A percentile compares a stretch with the other conserved stretches of the same genome.
These are phyloP conservation scores for Angophora floribunda DNA, from an alignment of 345 rosid species.

Conservation along the genomic window DNA sequence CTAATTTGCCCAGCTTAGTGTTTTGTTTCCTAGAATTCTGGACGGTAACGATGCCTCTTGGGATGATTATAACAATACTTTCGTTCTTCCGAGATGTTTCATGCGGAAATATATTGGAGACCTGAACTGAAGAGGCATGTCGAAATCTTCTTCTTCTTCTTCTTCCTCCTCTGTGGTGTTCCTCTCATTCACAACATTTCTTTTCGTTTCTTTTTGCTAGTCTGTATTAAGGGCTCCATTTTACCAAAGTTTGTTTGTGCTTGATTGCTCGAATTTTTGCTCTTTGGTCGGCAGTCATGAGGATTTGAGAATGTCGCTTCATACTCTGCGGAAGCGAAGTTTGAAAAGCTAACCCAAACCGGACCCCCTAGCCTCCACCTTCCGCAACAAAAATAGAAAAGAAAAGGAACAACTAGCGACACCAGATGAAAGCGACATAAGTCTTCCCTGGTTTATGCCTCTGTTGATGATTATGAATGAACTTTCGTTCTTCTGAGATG, in stretches of 20 bases:
- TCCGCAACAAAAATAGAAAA: background rate
- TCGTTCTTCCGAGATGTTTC: conserved; percentile 13
- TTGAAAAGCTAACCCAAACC: background rate
- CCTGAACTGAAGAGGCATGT: conserved; percentile 3
- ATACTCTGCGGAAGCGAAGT: background rate
- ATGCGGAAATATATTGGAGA: conserved; percentile 4
- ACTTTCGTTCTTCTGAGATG: conserved; percentile 1
- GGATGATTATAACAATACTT: background rate
- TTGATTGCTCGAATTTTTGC: background rate
- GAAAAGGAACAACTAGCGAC: background rate
- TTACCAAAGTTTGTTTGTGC: background rate
- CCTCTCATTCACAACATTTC: background rate
- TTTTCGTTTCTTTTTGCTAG: background rate
- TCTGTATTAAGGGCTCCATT: background rate
- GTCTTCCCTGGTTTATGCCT: background rate
- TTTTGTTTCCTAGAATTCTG: background rate
- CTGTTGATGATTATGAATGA: background rate
- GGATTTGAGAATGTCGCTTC: background rate
- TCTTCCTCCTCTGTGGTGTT: background rate
- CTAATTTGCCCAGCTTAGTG: background rate
- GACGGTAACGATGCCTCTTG: background rate
- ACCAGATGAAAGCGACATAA: background rate
- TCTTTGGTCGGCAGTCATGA: background rate
- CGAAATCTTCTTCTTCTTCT: background rate
- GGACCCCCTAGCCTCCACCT: background rate